Evolutionary conservation across 768 basidiomycete species (phyloP).

Genomic region (Suillus sp.): DNA sequence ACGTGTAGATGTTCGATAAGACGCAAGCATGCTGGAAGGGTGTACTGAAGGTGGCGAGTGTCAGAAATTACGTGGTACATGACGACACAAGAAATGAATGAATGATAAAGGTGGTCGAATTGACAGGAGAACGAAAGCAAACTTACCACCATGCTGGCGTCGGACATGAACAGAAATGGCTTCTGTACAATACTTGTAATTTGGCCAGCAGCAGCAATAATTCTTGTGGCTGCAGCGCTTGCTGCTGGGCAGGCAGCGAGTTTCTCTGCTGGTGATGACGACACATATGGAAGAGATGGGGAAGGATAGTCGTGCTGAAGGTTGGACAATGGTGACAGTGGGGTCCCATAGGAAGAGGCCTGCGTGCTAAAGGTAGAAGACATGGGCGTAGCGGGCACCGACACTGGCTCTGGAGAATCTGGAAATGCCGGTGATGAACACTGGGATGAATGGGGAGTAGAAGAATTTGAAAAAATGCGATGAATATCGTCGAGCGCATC

Average conservation of each 20-base stretch:
- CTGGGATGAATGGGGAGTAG: slow-evolving; percentile 18
- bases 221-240: slow-evolving; percentile 58
- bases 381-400: slow-evolving; percentile 34
- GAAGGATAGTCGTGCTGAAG: slow-evolving; percentile 53
- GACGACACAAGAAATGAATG: not conserved
- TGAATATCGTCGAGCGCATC: slow-evolving; percentile 72
- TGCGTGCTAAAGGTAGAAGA: slow-evolving; percentile 25
- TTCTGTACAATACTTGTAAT: slow-evolving; percentile 63
- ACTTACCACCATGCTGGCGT: slow-evolving; percentile 70
- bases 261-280: slow-evolving; percentile 50
- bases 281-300: slow-evolving; percentile 49
- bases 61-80: not conserved
- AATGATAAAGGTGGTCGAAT: not conserved
- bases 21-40: slow-evolving; percentile 73
- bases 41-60: slow-evolving; percentile 47
- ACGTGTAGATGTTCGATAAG: slow-evolving; percentile 72
- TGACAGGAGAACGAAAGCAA: slow-evolving; percentile 5
- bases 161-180: slow-evolving; percentile 73
- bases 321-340: slow-evolving; percentile 8
- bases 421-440: slow-evolving; percentile 23
- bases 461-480: slow-evolving; percentile 47
- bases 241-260: slow-evolving; percentile 64
- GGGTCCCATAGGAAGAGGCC: slow-evolving; percentile 10
- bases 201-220: slow-evolving; percentile 72
- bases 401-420: slow-evolving; percentile 34